Base-by-base conservation (phyloP, 345 rosid species). In the Eucalyptus curtisii region DNA sequence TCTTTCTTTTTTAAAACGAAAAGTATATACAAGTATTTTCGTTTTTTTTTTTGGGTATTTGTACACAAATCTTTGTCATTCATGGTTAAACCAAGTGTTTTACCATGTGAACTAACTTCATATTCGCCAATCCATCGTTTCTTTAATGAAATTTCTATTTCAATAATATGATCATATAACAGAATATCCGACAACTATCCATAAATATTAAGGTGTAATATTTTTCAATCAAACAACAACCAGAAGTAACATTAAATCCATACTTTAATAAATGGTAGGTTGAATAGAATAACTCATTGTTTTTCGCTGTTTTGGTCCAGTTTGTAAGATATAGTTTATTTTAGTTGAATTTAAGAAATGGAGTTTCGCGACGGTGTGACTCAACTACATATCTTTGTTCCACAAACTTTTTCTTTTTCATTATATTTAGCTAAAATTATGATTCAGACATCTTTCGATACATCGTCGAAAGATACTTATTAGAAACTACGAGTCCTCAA, bases 331-430 rank as follows among this genome's bases (percentile, higher is more conserved):
- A 59, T 14, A 66, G 40, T 66, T 66, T 66, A 66, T 66, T 66
- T 66, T 66, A n/a, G 20, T 66, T 66, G 33, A n/a, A 7, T 33
- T n/a, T n/a, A 4, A 64, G 76, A 40, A 15, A n/a, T n/a, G 19
- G 20, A 27, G 7, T 27, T 59, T 59, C 27, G 31, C 27, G 31
- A n/a, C 19, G 76, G 31, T 14, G 40, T n/a, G 76, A 64, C 76
- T n/a, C 76, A 64, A 64, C 10, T n/a, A 14, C 33, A n/a, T 0
- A 13, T 64, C 10, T 4, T 0, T n/a, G 37, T 66, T 7, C 40
- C 0, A 30, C 22, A 66, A 66, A 8, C 40, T 15, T 64, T n/a
- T 7, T 20, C 0, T 14, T n/a, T 6, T 42, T 42, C n/a, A 8
- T 66, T 66, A 66, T 31, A 31, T 31, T 7, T 66, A 66, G 64